phyloP scores from a whole-genome alignment of 305 asterid species.

The Stenogyne calaminthoides region DNA sequence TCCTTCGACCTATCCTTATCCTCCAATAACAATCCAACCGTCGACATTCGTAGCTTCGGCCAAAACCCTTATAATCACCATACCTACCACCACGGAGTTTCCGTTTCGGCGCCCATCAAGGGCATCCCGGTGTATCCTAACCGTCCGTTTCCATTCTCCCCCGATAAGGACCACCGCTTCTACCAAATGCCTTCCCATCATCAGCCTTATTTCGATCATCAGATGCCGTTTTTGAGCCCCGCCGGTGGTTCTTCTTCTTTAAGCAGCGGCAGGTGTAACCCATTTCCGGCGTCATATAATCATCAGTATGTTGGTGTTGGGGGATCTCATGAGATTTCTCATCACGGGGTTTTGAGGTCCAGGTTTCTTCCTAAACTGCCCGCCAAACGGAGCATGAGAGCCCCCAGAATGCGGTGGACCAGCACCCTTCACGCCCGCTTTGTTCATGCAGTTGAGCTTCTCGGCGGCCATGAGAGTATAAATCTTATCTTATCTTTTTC shows the following conservation, averaged over 20 bases:
- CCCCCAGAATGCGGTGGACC: slow-evolving; percentile 95
- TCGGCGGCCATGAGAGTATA: slow-evolving; percentile 96
- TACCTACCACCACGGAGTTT: slow-evolving; percentile 43
- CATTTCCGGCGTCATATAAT: slow-evolving; percentile 38
- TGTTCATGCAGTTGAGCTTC: slow-evolving; percentile 95
- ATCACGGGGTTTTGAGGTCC: slow-evolving; percentile 64
- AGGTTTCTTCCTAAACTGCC: slow-evolving; percentile 72
- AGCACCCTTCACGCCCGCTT: slow-evolving; percentile 87
- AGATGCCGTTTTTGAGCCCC: slow-evolving; percentile 39
- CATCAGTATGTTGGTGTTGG: slow-evolving; percentile 38
- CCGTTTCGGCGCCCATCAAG: slow-evolving; percentile 85
- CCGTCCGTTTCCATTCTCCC: slow-evolving; percentile 72
- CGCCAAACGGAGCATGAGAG: slow-evolving; percentile 78
- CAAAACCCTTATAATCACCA: slow-evolving; percentile 55
- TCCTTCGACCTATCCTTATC: slow-evolving; percentile 64
- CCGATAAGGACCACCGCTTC: too few relatives aligned
- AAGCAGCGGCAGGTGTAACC: slow-evolving; percentile 41
- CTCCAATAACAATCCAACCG: slow-evolving; percentile 39
- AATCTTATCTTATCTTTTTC: not conserved
- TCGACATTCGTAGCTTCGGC: slow-evolving; percentile 8
- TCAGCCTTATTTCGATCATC: slow-evolving; percentile 41
- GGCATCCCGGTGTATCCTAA: slow-evolving; percentile 86
- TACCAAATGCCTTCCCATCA: slow-evolving; percentile 37
- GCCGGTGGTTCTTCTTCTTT: slow-evolving; percentile 30
- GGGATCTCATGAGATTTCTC: slow-evolving; percentile 37